Evolutionary conservation across 371 early-diverging fungal species (phyloP).

Genomic region (Rhizopus stolonifer): DNA sequence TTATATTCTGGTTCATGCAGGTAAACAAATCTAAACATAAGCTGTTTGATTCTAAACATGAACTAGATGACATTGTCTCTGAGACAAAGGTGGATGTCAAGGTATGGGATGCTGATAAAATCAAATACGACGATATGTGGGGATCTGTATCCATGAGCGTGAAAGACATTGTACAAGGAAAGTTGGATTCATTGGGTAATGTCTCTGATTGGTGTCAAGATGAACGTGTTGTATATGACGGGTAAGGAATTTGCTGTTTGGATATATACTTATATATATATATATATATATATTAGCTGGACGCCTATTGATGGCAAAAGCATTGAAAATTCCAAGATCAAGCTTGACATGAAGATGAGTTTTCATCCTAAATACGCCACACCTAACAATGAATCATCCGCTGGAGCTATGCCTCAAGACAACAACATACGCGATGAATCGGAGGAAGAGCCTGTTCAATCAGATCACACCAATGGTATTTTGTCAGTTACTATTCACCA

Average conservation of each 20-base stretch:
- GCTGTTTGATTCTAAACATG: neutral
- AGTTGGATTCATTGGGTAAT: constrained; percentile 36
- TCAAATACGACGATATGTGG: constrained; percentile 46
- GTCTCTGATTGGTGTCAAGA: constrained; percentile 32
- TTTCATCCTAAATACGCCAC: constrained; percentile 48
- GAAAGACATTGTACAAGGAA: constrained; percentile 32
- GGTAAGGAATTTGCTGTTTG: constrained; percentile 7
- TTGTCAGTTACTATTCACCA: constrained; percentile 34
- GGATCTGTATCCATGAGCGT: constrained; percentile 34
- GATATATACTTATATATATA: neutral
- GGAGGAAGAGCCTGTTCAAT: constrained; percentile 16
- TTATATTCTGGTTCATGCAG: constrained; percentile 32
- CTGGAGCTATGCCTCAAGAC: constrained; percentile 7
- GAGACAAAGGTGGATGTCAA: constrained; percentile 40
- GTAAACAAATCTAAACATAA: constrained; percentile 2
- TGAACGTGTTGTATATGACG: constrained; percentile 41
- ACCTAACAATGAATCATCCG: constrained; percentile 17
- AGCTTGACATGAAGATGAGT: constrained; percentile 37
- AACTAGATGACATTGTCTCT: constrained; percentile 35
- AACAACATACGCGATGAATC: constrained; percentile 10
- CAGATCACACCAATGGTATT: constrained; percentile 36
- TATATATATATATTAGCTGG: constrained; percentile 23
- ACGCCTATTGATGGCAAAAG: constrained; percentile 40
- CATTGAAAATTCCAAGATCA: constrained; percentile 28
- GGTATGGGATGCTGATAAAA: constrained; percentile 51